Percentiles rank a stretch among this genome's conserved stretches.
Evolutionary conservation across 352 stramenopile species (phyloP).

Genomic region (Phytopythium oedochilum): DNA sequence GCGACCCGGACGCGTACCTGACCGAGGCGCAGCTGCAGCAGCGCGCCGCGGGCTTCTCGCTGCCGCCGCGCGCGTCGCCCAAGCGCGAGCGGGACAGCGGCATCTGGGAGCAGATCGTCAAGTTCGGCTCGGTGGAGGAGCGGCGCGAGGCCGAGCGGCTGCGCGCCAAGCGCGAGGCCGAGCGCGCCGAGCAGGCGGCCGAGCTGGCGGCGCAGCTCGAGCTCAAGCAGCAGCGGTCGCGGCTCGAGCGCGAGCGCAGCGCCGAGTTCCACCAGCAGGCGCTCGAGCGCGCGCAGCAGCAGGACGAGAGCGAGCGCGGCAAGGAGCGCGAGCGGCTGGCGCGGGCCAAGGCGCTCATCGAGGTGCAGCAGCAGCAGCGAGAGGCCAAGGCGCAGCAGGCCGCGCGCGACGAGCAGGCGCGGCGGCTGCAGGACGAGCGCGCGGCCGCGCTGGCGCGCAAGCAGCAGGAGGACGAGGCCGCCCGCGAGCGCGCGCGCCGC

Average conservation of each 20-base stretch:
- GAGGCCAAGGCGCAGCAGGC: slow-evolving; percentile 49
- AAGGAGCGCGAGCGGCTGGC: slow-evolving; percentile 53
- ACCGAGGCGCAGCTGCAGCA: slow-evolving; percentile 71
- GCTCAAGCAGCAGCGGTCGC: slow-evolving; percentile 26
- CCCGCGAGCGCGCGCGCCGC: slow-evolving; percentile 37
- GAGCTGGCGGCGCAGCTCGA: slow-evolving; percentile 53
- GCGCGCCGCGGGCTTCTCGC: slow-evolving; percentile 51
- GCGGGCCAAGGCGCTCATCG: slow-evolving; percentile 54
- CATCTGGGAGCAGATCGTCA: slow-evolving; percentile 84
- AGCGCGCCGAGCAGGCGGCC: slow-evolving; percentile 30
- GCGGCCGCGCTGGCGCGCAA: slow-evolving; percentile 40
- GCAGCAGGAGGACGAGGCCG: slow-evolving; percentile 52
- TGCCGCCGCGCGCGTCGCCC: slow-evolving; percentile 55
- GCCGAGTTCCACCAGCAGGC: slow-evolving; percentile 49
- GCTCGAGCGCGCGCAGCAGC: slow-evolving; percentile 34
- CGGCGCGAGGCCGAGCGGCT: slow-evolving; percentile 45
- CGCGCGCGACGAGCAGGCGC: slow-evolving; percentile 38
- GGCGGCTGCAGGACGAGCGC: slow-evolving; percentile 49
- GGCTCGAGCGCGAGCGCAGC: slow-evolving; percentile 36
- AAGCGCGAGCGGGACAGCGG: slow-evolving; percentile 76
- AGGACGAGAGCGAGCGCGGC: slow-evolving; percentile 51
- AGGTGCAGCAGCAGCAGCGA: slow-evolving; percentile 65
- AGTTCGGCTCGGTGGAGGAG: slow-evolving; percentile 72
- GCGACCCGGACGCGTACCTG: slow-evolving; percentile 55
- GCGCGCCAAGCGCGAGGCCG: slow-evolving; percentile 19